Percentiles rank a stretch among this genome's conserved stretches.
Evolutionary conservation across 1,139 yeast species (phyloP).

Genomic region (Debaryomyces psychrophilus): DNA sequence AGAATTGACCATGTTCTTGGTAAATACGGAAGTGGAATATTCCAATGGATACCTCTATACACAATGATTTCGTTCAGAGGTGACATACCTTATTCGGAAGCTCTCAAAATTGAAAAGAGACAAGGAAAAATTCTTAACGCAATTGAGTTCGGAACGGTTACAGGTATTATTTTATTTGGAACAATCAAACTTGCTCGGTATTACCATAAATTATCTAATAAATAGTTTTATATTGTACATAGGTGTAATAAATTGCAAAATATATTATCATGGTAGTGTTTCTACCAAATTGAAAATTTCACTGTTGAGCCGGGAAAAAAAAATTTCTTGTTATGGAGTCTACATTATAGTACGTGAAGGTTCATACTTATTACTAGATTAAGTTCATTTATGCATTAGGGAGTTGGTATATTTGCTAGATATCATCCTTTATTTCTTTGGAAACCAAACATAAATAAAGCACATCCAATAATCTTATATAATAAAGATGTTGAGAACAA

Average conservation of each 20-base stretch:
- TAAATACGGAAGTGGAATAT: conserved; percentile 45
- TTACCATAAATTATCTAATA: conserved; percentile 3
- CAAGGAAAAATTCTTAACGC: conserved; percentile 48
- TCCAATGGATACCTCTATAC: conserved; percentile 82
- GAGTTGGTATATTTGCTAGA: background rate
- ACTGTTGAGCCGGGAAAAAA: conserved; percentile 11
- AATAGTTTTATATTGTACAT: conserved; percentile 2
- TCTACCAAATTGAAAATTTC: conserved; percentile 13
- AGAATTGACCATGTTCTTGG: conserved; percentile 69
- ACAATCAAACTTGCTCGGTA: conserved; percentile 22
- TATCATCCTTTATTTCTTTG: background rate
- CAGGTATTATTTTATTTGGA: conserved; percentile 21
- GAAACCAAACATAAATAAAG: background rate
- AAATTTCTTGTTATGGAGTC: conserved; percentile 3
- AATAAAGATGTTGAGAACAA: conserved; percentile 12
- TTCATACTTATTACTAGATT: background rate
- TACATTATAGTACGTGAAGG: background rate
- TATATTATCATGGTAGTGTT: conserved; percentile 10
- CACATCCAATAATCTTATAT: conserved; percentile 1
- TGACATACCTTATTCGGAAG: conserved; percentile 76
- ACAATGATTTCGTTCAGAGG: conserved; percentile 91
- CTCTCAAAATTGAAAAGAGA: conserved; percentile 56
- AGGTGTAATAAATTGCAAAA: conserved; percentile 1
- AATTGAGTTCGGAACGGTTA: conserved; percentile 16
- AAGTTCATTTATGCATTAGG: conserved; percentile 4